phyloP scores from a whole-genome alignment of 331 rosid genomes.

The Rhamnella rubrinervis region DNA sequence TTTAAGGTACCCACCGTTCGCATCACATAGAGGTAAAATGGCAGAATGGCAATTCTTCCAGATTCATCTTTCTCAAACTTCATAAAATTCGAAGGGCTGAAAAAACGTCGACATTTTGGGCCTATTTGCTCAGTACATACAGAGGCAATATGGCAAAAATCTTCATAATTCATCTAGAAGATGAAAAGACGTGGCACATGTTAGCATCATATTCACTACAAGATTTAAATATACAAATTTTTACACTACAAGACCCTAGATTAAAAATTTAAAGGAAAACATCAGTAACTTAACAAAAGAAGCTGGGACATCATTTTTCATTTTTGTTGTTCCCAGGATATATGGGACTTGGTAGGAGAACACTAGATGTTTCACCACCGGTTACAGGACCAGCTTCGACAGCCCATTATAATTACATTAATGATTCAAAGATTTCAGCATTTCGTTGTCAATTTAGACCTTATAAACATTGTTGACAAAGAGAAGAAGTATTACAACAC shows the following conservation, averaged over 20 bases:
- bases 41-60: conserved; percentile 98
- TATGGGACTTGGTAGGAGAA: too few relatives aligned
- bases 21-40: conserved; percentile 99
- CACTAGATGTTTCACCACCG: too few relatives aligned
- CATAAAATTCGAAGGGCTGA: conserved; percentile 99
- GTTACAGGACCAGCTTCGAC: too few relatives aligned
- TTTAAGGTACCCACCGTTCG: conserved; percentile 70
- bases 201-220: conserved; percentile 13
- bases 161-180: conserved; percentile 95
- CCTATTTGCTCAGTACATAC: conserved; percentile 99
- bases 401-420: too few relatives aligned
- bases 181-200: conserved; percentile 32
- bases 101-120: conserved; percentile 92
- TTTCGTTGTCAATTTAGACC: too few relatives aligned
- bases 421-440: too few relatives aligned
- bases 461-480: too few relatives aligned
- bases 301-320: too few relatives aligned
- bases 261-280: too few relatives aligned
- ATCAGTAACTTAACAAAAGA: too few relatives aligned
- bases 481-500: background rate
- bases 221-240: background rate
- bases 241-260: background rate
- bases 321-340: too few relatives aligned
- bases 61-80: conserved; percentile 99
- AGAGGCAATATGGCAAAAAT: conserved; percentile 98